Evolutionary conservation across 2,329 filamentous ascomycete genomes (phyloP), one percentile per base, ranked within the genome.

Genomic region (Drechmeria coniospora): DNA sequence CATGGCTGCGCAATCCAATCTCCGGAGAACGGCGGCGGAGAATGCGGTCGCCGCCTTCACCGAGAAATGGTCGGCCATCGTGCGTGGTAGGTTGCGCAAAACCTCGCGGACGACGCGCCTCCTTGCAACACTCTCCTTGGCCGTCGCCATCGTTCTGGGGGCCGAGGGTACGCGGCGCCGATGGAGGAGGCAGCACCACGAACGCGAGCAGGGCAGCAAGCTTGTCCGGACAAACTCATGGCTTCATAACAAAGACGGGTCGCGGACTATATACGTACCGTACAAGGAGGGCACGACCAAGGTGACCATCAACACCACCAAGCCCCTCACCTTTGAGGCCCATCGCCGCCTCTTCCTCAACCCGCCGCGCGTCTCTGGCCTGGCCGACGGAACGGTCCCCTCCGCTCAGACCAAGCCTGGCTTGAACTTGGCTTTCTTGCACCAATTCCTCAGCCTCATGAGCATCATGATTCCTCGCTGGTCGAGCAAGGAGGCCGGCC

Each of bases 391-490:
- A 10, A 65, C 68, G 23, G 82, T 92, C 5, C 90, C 90, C 11
- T 81, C 86, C 2, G 70, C 81, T 8, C 81, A 92, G 49, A 87
- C 86, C 3, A 95, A 93, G 51, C 84, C 90, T 0, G 90, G 90
- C 1, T 59, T 98, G 21, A 98, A 98, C 47, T 65, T 98, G 32
- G 90, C 90, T 8, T 98, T 98, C 45, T 54, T 98, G 29, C 90
- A 98, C 50, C 90, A 98, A 54, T 95, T 98, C 43, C 65, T 95
- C 28, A 94, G 87, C 46, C 59, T 98, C 30, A 73, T 95, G 58
- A 94, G 84, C 55, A 95, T 98, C 47, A 92, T 95, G 83, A 80
- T 98, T 36, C 90, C 90, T 5, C 65, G 87, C 36, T 93, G 87
- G 79, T 78, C 78, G 11, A 93, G 84, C 51, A 98, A 98, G 51